A percentile compares a stretch with the other conserved stretches of the same genome.
Evolutionary conservation across 164 flowering plant species (phyloP).

Genomic region (Cinnamomum chago): DNA sequence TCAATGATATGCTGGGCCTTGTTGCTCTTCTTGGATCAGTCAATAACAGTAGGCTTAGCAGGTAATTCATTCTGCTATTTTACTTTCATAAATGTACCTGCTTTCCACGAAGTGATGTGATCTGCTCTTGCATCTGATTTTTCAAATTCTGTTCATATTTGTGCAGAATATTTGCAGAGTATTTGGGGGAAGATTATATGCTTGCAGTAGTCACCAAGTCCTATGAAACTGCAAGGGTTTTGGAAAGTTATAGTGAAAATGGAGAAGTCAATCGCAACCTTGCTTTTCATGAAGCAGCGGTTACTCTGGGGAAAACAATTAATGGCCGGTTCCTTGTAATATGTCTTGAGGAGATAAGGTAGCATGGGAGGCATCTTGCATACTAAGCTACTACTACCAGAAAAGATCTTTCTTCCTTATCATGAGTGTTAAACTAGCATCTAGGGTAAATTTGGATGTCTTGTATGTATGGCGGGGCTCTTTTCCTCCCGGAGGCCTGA

Average conservation of each 20-base stretch:
- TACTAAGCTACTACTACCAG: not conserved
- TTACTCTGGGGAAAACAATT: constrained; percentile 23
- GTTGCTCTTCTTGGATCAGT: constrained; percentile 70
- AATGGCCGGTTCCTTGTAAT: constrained; percentile 41
- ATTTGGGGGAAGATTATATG: constrained; percentile 65
- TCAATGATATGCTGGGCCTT: constrained; percentile 48
- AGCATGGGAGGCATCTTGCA: not conserved
- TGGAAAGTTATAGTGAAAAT: constrained; percentile 30
- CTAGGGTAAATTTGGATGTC: not conserved
- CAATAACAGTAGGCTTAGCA: constrained; percentile 10
- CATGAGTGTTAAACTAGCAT: not conserved
- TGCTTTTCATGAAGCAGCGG: constrained; percentile 33
- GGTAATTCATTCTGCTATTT: constrained; percentile 15
- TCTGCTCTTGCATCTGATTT: not conserved
- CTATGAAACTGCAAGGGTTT: constrained; percentile 27
- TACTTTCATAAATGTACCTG: not conserved
- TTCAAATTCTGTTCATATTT: not conserved
- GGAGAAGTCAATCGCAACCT: constrained; percentile 20
- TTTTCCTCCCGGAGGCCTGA: too few relatives aligned
- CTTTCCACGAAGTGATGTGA: not conserved
- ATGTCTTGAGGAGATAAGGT: constrained; percentile 67
- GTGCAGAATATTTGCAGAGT: constrained; percentile 58
- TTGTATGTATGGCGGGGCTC: not conserved
- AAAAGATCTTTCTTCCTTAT: not conserved
- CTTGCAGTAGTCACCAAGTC: constrained; percentile 60